Evolutionary conservation across 805 yeast genomes (phyloP).

Genomic region (Candida orba): DNA sequence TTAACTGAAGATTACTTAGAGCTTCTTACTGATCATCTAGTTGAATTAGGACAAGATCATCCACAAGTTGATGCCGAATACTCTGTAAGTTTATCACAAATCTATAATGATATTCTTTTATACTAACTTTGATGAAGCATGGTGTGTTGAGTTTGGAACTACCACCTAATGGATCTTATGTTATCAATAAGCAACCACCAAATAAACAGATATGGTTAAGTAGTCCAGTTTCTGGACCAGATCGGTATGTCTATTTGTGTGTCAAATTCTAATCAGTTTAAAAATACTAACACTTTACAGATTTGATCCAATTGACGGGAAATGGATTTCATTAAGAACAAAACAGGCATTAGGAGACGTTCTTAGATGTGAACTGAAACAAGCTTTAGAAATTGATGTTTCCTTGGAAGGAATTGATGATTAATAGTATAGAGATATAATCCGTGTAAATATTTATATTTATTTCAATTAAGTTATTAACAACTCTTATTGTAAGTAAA

Average conservation of each 20-base stretch:
- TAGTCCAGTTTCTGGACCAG: conserved; percentile 92
- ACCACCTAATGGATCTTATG: conserved; percentile 76
- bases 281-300: conserved; percentile 22
- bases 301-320: conserved; percentile 64
- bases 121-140: conserved; percentile 30
- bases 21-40: conserved; percentile 56
- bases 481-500: too few species aligned
- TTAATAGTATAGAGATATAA: background rate
- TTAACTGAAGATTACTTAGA: conserved; percentile 68
- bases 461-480: background rate
- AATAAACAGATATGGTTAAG: conserved; percentile 95
- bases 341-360: conserved; percentile 39
- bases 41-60: conserved; percentile 51
- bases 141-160: conserved; percentile 78
- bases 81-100: conserved; percentile 31
- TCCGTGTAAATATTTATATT: background rate
- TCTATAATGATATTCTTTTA: background rate
- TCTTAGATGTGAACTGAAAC: conserved; percentile 42
- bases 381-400: conserved; percentile 23
- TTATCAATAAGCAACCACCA: conserved; percentile 95
- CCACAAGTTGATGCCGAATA: conserved; percentile 72
- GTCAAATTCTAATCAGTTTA: background rate
- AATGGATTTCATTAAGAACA: conserved; percentile 80
- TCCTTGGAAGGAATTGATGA: conserved; percentile 16
- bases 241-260: conserved; percentile 26